Evolutionary conservation across 495 filamentous ascomycete species (phyloP), one percentile per base, ranked within the genome.

Genomic region (Aspergillus hancockii): DNA sequence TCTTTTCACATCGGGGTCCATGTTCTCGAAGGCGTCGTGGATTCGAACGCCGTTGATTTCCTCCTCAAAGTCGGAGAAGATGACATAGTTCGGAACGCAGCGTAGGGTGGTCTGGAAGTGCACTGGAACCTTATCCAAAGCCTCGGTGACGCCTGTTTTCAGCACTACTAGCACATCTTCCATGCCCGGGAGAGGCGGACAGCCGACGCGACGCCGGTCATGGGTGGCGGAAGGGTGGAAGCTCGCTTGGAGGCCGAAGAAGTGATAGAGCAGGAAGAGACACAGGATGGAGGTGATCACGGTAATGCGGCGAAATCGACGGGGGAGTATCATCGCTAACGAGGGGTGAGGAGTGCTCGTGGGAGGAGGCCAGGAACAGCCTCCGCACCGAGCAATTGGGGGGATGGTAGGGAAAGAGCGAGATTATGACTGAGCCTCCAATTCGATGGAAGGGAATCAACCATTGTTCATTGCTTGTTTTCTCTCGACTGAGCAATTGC

Each of bases 41-140:
- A 84, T 67, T 28, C 69, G 65, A 34, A 79, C 67, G 19, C 75
- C 79, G 38, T 73, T 70, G 55, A 85, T 78, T 13, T 67, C 66
- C 56, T 84, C 79, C 21, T 71, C 75, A 53, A 79, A 78, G 64
- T 85, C 83, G 57, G 81, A 83, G 69, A 81, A 81, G 63, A 85
- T 80, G 41, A 81, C 69, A 63, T 75, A 82, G 68, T 84, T 70
- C 14, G 83, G 79, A 22, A 81, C 70, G 70, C 81, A 83, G 58
- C 70, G 74, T 40, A 84, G 73, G 21, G 79, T 81, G 4, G 79
- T 82, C 38, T 72, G 52, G 70, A 83, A 77, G 63, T 85, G 82
- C 32, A 78, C 60, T 28, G 77, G 75, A 25, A 80, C 71, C 56
- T 78, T 80, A 9, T 77, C 71, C 41, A 61, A 62, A 3, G 77